Evolutionary conservation across 73 alveolate species (phyloP), one percentile per base, ranked within the genome.

Genomic region (Uronychia binucleata): DNA sequence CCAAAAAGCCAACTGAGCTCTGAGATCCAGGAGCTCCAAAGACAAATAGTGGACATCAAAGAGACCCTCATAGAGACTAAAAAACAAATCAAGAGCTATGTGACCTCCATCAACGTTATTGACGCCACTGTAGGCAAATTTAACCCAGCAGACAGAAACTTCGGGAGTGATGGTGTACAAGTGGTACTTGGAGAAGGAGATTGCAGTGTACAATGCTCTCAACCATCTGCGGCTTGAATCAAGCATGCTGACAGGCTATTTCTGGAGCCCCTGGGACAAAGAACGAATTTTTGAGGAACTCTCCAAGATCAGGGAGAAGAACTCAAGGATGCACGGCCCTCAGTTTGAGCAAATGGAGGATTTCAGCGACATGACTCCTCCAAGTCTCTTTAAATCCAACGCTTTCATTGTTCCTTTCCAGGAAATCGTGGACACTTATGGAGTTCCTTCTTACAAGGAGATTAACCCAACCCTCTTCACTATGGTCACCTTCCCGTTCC

Each of bases 381-480:
- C 99, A 34, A 97, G 98, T 31, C 92, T 94, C 88, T 88, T 95
- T 78, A 92, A 89, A 59, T 58, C 97, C 31, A 97, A 95, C 83
- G 98, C 92, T 59, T 95, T 97, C 84, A 84, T 94, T 57, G 80
- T 60, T 58, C 91, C 95, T 25, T 98, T 98, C 92, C 96, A 98
- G 88, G 97, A 91, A 83, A 92, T 98, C 30, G 99, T 97, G 26
- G 93, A 95, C 77, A 98, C 99, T 31, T 98, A 98, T 86, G 99
- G 99, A 58, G 94, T 97, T 25, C 99, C 99, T 0, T 87, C 95
- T 59, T 98, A 98, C 94, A 96, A 96, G 86, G 99, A 98, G 86
- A 98, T 96, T 30, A 98, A 98, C 80, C 99, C 99, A 31, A 98
- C 98, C 29, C 58, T 96, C 77, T 98, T 98, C 83, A 92, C 99